These are phyloP conservation scores for Ascosphaera acerosa DNA, from an alignment of 2,329 filamentous ascomycete species.

Conservation along the genomic window DNA sequence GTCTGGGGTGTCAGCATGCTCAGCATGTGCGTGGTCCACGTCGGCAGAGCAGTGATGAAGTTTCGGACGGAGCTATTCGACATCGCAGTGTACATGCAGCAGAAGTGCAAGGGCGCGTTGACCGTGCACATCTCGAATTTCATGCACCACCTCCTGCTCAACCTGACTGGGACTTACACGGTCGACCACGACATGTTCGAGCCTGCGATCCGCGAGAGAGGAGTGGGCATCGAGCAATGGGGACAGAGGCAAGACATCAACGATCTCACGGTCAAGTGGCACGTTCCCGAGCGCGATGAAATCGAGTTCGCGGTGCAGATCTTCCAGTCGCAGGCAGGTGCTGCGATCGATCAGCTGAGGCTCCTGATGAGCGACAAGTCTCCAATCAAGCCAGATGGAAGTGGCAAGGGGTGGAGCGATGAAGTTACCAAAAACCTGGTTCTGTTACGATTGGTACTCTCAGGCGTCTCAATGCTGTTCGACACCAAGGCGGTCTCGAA, in stretches of 20 bases:
- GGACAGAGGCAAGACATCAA: conserved; percentile 48
- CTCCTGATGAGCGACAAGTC: conserved; percentile 60
- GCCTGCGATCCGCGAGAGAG: conserved; percentile 41
- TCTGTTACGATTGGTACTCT: conserved; percentile 66
- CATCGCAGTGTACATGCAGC: conserved; percentile 88
- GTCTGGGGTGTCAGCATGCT: conserved; percentile 96
- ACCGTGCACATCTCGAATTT: conserved; percentile 95
- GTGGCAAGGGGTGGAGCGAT: conserved; percentile 97
- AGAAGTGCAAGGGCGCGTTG: conserved; percentile 76
- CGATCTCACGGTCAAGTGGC: conserved; percentile 71
- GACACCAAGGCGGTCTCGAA: conserved; percentile 48
- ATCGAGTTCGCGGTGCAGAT: conserved; percentile 72
- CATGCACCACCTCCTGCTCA: conserved; percentile 84
- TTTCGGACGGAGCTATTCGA: conserved; percentile 77
- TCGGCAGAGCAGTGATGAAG: conserved; percentile 67
- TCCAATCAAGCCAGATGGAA: conserved; percentile 69
- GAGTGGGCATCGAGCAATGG: conserved; percentile 61
- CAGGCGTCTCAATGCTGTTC: conserved; percentile 73
- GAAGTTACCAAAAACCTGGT: conserved; percentile 80
- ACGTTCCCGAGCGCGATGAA: conserved; percentile 55
- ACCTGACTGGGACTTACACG: conserved; percentile 82
- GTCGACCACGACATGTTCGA: conserved; percentile 77
- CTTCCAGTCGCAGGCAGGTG: conserved; percentile 60
- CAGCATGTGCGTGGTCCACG: conserved; percentile 94
- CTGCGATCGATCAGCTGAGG: conserved; percentile 47